Base-by-base conservation (phyloP, 306 rosid genomes). In the Vigna mungo region DNA sequence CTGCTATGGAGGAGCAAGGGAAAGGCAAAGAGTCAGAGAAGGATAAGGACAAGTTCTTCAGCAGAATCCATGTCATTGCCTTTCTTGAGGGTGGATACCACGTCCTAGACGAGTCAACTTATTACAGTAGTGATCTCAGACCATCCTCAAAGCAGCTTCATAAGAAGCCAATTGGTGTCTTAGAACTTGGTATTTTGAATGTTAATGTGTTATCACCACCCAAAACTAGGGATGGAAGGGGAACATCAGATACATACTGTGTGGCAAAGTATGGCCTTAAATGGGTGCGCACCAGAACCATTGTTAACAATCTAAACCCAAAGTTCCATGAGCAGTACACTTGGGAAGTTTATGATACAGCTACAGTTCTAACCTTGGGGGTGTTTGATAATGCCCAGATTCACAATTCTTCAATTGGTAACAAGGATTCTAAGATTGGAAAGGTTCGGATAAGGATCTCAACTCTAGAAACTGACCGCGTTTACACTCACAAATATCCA, bases 71-170 rank as follows among this genome's bases (percentile, higher is more conserved):
- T 75, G 85, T 92, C 27, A 78, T 61, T 27, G 55, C 89, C 13
- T 89, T 78, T 67, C 97, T 90, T 48, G 98, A 95, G 21, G 98
- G 98, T 69, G 98, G 98, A 52, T 95, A 92, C 85, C 98, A 95
- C 74, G 98, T 95, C 49, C 86, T 95, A 49, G 97, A 95, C 60
- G 97, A 92, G 85, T 91, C 98, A 12, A 88, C 93, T 84, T 84
- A 90, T 71, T 92, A 90, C 71, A 95, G 98, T 34, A 91, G 97
- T 18, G 98, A 95, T 86, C 93, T 95, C 43, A 87, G 92, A 32
- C 97, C 98, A 18, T 77, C 93, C 12, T 72, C 87, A 12, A 92
- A 75, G 83, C 90, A 32, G 72, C 91, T 95, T 0, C 90, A 97
- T 97, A 95, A 95, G 85, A 69, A 87, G 13, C 18, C 92, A 61